Percentiles rank a stretch among this genome's conserved stretches.
Evolutionary conservation across 768 basidiomycete genomes (phyloP).

Genomic region (Trametes villosa): DNA sequence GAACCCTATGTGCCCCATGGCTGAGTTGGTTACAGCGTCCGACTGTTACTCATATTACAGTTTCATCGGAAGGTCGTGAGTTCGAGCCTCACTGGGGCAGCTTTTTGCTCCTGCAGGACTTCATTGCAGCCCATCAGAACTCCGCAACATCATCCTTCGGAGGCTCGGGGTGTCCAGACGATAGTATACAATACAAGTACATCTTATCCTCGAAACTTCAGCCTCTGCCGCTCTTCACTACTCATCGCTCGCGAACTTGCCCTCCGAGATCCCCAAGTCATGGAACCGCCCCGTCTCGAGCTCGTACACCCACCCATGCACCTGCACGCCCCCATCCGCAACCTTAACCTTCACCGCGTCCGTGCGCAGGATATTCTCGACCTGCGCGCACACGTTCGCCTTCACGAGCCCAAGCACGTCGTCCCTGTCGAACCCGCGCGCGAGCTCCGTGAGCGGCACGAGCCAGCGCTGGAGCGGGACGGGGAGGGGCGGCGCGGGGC

Average conservation of each 20-base stretch:
- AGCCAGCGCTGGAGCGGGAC: conserved; percentile 69
- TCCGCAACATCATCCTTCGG: too few species aligned
- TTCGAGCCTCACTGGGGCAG: conserved; percentile 63
- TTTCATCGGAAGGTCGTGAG: conserved; percentile 75
- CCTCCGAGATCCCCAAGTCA: conserved; percentile 53
- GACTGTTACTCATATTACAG: conserved; percentile 69
- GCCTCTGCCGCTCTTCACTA: too few species aligned
- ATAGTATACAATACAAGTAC: too few species aligned
- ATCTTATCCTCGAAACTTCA: too few species aligned
- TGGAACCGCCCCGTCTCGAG: conserved; percentile 58
- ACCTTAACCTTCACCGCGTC: conserved; percentile 33
- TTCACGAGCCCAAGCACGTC: conserved; percentile 44
- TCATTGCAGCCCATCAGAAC: too few species aligned
- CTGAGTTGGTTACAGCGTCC: conserved; percentile 81
- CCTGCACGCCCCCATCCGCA: conserved; percentile 29
- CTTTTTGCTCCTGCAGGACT: too few species aligned
- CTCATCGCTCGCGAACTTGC: too few species aligned
- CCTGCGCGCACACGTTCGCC: conserved; percentile 52
- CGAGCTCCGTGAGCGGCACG: conserved; percentile 62
- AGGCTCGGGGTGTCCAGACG: too few species aligned
- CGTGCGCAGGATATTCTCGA: conserved; percentile 30
- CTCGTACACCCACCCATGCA: conserved; percentile 69
- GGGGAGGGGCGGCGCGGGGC: conserved; percentile 35
- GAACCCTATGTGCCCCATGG: conserved; percentile 74
- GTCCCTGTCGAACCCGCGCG: conserved; percentile 27